Evolutionary conservation across 108 stramenopile genomes (phyloP), one percentile per base, ranked within the genome.

Genomic region (Conticribra weissflogii): DNA sequence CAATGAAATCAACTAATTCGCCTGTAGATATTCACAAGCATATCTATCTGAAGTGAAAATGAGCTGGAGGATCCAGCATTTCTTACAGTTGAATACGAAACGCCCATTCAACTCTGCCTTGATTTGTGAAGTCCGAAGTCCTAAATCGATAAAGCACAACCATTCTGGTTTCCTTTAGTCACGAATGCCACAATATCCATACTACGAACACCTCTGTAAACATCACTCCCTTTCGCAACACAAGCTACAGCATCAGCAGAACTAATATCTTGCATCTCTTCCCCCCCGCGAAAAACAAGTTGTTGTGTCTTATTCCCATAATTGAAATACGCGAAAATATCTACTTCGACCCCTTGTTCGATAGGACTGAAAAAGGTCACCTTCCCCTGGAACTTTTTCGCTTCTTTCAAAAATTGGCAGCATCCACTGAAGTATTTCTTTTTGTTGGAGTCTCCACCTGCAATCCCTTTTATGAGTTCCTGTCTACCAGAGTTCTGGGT

Each of bases 401-500:
- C 86, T 32, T 79, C 57, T 62, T 86, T 86, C 32, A 90, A 72
- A 50, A 87, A 90, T 61, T 84, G 83, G 36, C 73, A 83, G 85
- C 89, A 90, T 12, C 89, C 89, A 32, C 66, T 76, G 66, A 78
- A 90, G 71, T 86, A 90, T 47, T 90, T 90, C 27, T 76, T 68
- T 29, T 84, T 86, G 61, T 88, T 86, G 36, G 84, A 76, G 59
- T 88, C 90, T 53, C 87, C 87, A 3, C 87, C 87, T 1, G 90
- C 90, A 70, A 88, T 88, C 18, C 85, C 86, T 59, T 82, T 83
- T 58, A 91, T 88, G 54, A 91, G 73, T 54, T 86, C 87, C 33
- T 45, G 29, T n/a, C 81, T 69, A 3, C 86, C 86, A 15, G 74
- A 68, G 41, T 66, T 62, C 59, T 82, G 85, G 45, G 74, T 84